Base-by-base conservation (phyloP, 78 protist genomes). In the Andalucia godoyi region DNA sequence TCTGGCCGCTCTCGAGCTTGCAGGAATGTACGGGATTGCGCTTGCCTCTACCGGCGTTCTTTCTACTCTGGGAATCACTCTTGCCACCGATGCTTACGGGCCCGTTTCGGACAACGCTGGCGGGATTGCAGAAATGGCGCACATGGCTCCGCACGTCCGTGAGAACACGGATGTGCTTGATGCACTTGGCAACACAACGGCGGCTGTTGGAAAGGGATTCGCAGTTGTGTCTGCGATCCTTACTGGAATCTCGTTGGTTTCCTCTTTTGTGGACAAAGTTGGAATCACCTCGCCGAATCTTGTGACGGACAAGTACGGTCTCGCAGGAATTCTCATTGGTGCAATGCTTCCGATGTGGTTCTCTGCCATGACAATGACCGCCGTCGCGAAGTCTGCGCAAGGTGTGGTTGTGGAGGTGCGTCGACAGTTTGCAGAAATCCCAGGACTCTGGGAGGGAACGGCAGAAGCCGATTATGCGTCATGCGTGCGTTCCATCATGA, bases 21-120 rank as follows among this genome's bases (percentile, higher is more conserved):
- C 42, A 30, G 82, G 81, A 0, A 1, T 61, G 30, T 84, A 57
- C 59, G 85, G 85, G 9, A 74, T 77, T 6, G 83, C 85, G 3
- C 43, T 33, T 21, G 90, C 82, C 15, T 62, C 86, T 38, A 76
- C 79, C 77, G 90, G 90, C n/a, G 79, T 84, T 80, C 76, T 84
- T 9, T 38, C 64, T 67, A 49, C 65, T 23, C 65, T 54, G 75
- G 85, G 45, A 54, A 70, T 73, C 58, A 36, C 71, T 36, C 72
- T 84, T 23, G 76, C 82, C 41, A 84, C 71, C 80, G 79, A 70
- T 49, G 45, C 70, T 2, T 73, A 67, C 37, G 83, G 83, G 21
- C 80, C 83, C 2, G 62, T 77, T 42, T 29, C 72, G 0, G 90
- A 84, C 70, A 84, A 84, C 50, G 90, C 83, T 27, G 90, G 90